These are phyloP conservation scores for Coemansia sp. DNA, from an alignment of 192 early-diverging fungal species.

Conservation along the genomic window DNA sequence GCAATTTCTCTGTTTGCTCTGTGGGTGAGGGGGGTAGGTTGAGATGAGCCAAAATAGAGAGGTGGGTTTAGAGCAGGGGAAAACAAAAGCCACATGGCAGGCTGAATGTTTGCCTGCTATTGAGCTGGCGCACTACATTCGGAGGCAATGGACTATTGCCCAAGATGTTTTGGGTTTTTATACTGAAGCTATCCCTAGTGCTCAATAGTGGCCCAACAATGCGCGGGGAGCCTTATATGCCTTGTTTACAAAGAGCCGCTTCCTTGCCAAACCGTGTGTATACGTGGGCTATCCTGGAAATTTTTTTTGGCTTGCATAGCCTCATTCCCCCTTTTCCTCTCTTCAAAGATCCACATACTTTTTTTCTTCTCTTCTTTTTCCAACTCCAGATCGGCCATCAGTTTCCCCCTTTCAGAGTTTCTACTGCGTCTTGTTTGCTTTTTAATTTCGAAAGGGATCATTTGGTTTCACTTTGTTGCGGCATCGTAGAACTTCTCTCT, in stretches of 20 bases:
- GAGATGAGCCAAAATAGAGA: too few species aligned
- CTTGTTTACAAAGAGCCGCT: slow-evolving; percentile 3
- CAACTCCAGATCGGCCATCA: slow-evolving; percentile 14
- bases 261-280: too few species aligned
- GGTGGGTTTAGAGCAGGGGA: not conserved
- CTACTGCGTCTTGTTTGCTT: not conserved
- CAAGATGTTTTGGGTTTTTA: not conserved
- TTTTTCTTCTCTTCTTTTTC: not conserved
- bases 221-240: not conserved
- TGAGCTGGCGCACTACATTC: slow-evolving; percentile 2
- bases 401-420: not conserved
- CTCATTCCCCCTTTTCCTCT: slow-evolving; percentile 1
- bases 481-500: too few species aligned
- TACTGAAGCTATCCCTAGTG: not conserved
- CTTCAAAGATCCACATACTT: not conserved
- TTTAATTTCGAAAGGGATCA: too few species aligned
- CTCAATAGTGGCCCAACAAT: slow-evolving; percentile 15
- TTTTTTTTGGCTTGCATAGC: too few species aligned
- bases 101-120: not conserved
- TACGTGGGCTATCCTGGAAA: too few species aligned
- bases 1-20: too few species aligned
- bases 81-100: not conserved
- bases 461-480: too few species aligned
- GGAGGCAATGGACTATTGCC: slow-evolving; percentile 1
- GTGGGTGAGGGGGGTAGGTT: too few species aligned